Conservation (phyloP, 352 stramenopile genomes). For the Achlya hypogyna region DNA sequence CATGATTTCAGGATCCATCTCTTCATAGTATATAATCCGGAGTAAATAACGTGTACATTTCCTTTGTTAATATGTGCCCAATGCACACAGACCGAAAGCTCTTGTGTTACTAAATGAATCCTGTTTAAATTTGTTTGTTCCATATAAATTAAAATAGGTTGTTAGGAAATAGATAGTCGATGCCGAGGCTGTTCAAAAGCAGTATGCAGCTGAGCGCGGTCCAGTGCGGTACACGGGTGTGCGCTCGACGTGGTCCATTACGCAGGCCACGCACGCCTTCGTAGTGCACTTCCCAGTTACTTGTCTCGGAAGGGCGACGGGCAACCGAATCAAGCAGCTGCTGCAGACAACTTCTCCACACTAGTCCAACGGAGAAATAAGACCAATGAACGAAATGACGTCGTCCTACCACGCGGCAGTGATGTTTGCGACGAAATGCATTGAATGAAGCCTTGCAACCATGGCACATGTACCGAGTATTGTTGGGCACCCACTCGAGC, state of each 20-base stretch:
- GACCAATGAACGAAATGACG: neutral
- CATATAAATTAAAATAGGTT: too few species aligned
- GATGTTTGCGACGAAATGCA: slow-evolving; percentile 13
- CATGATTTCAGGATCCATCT: too few species aligned
- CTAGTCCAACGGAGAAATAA: neutral
- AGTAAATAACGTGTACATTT: too few species aligned
- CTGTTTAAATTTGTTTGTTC: too few species aligned
- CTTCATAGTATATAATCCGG: too few species aligned
- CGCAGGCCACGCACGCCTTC: slow-evolving; percentile 13
- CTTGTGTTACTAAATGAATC: too few species aligned
- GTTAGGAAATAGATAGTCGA: too few species aligned
- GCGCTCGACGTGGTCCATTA: slow-evolving; percentile 1
- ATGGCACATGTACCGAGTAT: neutral
- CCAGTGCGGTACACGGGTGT: neutral
- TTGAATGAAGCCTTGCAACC: slow-evolving; percentile 9
- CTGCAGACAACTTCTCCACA: slow-evolving; percentile 20
- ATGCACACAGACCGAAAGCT: too few species aligned
- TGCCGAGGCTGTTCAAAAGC: too few species aligned
- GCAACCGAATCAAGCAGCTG: slow-evolving; percentile 3
- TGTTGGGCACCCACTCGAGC: slow-evolving; percentile 13
- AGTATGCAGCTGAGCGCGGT: too few species aligned
- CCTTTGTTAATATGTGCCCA: too few species aligned
- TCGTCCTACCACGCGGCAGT: slow-evolving; percentile 18
- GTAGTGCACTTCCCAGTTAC: slow-evolving; percentile 3
- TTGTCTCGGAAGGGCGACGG: slow-evolving; percentile 2